Evolutionary conservation across 2,329 filamentous ascomycete genomes (phyloP).

Genomic region (Talaromyces amestolkiae): DNA sequence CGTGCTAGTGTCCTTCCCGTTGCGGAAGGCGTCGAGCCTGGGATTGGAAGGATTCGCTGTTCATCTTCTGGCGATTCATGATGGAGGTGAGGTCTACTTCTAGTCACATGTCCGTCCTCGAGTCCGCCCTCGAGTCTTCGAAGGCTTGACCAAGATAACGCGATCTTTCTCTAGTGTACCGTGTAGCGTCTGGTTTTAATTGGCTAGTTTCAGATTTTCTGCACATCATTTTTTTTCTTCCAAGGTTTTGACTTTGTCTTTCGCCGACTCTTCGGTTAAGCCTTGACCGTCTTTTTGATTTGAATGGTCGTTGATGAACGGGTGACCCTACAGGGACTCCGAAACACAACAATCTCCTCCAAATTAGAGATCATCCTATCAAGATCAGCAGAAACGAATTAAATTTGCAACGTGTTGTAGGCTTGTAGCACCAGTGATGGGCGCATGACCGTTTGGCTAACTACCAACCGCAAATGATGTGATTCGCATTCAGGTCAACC

Average conservation of each 20-base stretch:
- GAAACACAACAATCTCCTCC: background rate
- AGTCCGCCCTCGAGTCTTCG: background rate
- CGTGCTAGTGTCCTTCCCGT: background rate
- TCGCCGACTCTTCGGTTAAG: too few relatives aligned
- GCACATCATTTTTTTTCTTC: background rate
- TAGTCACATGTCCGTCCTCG: background rate
- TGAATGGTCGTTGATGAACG: background rate
- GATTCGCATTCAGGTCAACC: background rate
- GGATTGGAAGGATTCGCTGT: constrained; percentile 1
- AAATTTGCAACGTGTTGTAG: background rate
- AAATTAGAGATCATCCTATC: background rate
- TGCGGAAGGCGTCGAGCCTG: background rate
- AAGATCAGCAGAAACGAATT: background rate
- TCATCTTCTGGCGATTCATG: background rate
- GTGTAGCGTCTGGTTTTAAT: background rate
- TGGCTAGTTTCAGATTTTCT: constrained; percentile 1
- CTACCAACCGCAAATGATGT: background rate
- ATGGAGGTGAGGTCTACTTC: background rate
- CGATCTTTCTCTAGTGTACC: background rate
- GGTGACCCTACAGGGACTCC: background rate
- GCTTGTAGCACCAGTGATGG: background rate
- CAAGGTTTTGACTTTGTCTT: background rate
- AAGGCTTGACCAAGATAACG: background rate
- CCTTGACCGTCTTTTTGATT: background rate
- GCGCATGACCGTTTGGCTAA: constrained; percentile 9